phyloP scores from a whole-genome alignment of 306 rosid species.

The Albizia julibrissin region DNA sequence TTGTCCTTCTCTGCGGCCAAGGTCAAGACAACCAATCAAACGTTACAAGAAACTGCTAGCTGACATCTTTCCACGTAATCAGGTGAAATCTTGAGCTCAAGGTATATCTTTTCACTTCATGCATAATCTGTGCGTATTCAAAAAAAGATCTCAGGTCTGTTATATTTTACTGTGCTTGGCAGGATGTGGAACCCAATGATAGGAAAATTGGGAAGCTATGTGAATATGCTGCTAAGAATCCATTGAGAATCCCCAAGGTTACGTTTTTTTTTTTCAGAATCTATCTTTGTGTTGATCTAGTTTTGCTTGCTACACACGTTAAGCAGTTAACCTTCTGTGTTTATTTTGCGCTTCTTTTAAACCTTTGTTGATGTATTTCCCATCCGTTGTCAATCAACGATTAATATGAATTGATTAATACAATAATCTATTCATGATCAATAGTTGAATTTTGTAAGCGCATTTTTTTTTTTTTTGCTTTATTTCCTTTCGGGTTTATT shows the following conservation, averaged over 20 bases:
- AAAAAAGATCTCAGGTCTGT: slow-evolving; percentile 20
- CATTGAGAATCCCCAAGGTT: slow-evolving; percentile 56
- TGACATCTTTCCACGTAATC: slow-evolving; percentile 80
- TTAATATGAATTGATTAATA: background rate
- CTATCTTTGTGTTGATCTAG: background rate
- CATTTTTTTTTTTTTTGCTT: background rate
- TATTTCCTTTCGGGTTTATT: background rate
- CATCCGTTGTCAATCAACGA: background rate
- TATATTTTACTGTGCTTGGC: slow-evolving; percentile 32
- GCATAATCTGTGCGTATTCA: background rate
- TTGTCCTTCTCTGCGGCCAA: slow-evolving; percentile 88
- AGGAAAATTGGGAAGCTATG: slow-evolving; percentile 57
- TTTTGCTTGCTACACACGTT: background rate
- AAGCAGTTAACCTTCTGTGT: background rate
- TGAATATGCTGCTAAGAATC: slow-evolving; percentile 54
- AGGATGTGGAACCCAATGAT: slow-evolving; percentile 51
- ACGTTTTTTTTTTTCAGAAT: background rate
- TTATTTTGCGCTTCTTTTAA: background rate
- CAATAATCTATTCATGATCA: background rate
- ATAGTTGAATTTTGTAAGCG: background rate
- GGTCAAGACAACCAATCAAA: slow-evolving; percentile 94
- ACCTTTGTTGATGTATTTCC: background rate
- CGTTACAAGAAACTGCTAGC: slow-evolving; percentile 89
- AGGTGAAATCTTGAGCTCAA: slow-evolving; percentile 54
- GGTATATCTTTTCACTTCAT: background rate